phyloP scores from a whole-genome alignment of 495 filamentous ascomycete species.

The Amniculicola lignicola region DNA sequence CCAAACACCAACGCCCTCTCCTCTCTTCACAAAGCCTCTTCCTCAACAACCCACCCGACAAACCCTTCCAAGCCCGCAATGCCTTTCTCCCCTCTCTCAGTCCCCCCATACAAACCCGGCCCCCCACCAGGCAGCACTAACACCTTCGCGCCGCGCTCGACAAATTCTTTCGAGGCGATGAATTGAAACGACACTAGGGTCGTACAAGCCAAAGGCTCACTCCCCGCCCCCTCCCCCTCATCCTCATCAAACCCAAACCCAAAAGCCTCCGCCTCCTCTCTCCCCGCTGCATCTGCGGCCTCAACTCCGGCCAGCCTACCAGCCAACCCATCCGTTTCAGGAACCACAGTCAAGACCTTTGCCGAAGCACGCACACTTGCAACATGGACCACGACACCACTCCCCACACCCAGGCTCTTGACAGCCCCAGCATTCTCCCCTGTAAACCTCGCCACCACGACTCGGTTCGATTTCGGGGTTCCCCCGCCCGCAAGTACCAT shows the following conservation, averaged over 20 bases:
- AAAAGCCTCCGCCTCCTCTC: constrained; percentile 48
- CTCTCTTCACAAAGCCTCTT: constrained; percentile 27
- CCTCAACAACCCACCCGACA: constrained; percentile 60
- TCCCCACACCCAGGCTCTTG: constrained; percentile 50
- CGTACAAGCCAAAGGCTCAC: constrained; percentile 36
- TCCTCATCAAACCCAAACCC: constrained; percentile 37
- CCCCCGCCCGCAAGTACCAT: constrained; percentile 71
- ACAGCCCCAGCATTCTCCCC: constrained; percentile 22
- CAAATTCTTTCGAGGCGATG: constrained; percentile 73
- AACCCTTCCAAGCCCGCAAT: constrained; percentile 63
- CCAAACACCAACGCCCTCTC: background rate
- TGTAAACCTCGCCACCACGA: constrained; percentile 48
- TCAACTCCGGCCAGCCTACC: background rate
- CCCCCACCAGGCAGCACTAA: constrained; percentile 69
- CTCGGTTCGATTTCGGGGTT: constrained; percentile 53
- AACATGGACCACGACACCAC: constrained; percentile 74
- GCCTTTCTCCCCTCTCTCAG: constrained; percentile 55
- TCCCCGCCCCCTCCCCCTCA: constrained; percentile 23
- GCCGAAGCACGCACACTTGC: constrained; percentile 82
- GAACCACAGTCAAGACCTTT: constrained; percentile 57
- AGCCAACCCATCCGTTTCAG: constrained; percentile 41
- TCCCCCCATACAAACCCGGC: constrained; percentile 46
- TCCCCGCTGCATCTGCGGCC: constrained; percentile 46
- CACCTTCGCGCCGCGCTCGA: constrained; percentile 75
- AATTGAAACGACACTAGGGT: constrained; percentile 74